Conservation (phyloP, 2,329 filamentous ascomycete species). For the Arachnomyces sp. region DNA sequence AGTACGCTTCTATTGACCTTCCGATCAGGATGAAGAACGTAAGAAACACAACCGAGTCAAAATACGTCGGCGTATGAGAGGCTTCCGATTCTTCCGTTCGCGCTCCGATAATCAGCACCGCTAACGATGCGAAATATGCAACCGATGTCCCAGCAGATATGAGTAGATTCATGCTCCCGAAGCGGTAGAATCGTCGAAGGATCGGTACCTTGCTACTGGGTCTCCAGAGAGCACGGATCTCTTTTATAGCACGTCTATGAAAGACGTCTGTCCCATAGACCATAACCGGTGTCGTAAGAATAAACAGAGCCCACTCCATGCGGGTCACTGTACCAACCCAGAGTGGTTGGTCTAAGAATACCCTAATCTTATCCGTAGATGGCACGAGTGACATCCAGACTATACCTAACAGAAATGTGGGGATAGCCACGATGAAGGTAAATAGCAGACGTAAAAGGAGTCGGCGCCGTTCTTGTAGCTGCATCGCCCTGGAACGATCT, state of each 20-base stretch:
- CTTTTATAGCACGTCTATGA: constrained; percentile 70
- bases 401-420: constrained; percentile 79
- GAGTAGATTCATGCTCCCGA: constrained; percentile 93
- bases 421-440: constrained; percentile 63
- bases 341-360: constrained; percentile 64
- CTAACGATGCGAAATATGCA: constrained; percentile 76
- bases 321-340: constrained; percentile 63
- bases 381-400: constrained; percentile 82
- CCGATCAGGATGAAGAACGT: constrained; percentile 76
- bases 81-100: constrained; percentile 30
- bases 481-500: constrained; percentile 68
- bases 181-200: constrained; percentile 73
- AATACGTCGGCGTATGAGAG: constrained; percentile 60
- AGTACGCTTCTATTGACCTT: constrained; percentile 64
- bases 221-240: constrained; percentile 70
- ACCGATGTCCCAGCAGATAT: constrained; percentile 84
- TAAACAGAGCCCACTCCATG: constrained; percentile 70
- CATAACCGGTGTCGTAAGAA: constrained; percentile 79
- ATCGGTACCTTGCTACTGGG: constrained; percentile 65
- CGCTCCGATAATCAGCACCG: constrained; percentile 60
- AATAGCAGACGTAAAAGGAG: constrained; percentile 65
- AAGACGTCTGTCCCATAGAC: constrained; percentile 81
- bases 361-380: constrained; percentile 48
- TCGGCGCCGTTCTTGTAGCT: constrained; percentile 59
- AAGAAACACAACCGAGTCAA: constrained; percentile 87